These are phyloP conservation scores for Carallia pectinifolia DNA, from an alignment of 345 rosid genomes.

Conservation along the genomic window DNA sequence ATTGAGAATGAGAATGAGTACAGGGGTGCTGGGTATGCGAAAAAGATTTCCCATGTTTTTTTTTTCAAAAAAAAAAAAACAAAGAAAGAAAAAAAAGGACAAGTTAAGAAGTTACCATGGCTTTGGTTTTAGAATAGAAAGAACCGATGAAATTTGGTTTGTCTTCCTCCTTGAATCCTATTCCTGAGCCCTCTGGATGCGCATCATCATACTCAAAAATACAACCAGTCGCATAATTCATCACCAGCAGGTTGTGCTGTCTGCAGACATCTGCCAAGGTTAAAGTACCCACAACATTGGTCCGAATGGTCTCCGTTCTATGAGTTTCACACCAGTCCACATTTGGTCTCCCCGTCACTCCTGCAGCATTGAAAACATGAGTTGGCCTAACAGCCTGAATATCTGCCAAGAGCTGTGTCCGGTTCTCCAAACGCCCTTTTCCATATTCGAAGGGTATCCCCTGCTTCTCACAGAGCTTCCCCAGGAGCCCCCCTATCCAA, in stretches of 20 bases:
- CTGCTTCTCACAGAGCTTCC: constrained; percentile 22
- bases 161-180: constrained; percentile 22
- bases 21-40: no score
- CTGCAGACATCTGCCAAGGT: constrained; percentile 22
- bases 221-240: constrained; percentile 19
- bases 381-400: constrained; percentile 19
- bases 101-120: constrained; percentile 9
- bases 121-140: constrained; percentile 24
- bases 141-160: constrained; percentile 21
- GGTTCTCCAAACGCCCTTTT: constrained; percentile 21
- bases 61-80: background rate
- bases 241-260: constrained; percentile 14
- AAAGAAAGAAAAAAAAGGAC: background rate
- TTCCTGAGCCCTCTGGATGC: constrained; percentile 17
- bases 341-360: constrained; percentile 27
- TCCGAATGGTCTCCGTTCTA: constrained; percentile 17
- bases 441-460: constrained; percentile 24
- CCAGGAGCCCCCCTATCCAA: constrained; percentile 23
- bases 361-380: constrained; percentile 26
- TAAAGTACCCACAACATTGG: constrained; percentile 20
- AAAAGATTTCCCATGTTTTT: no score
- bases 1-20: no score
- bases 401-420: constrained; percentile 12
- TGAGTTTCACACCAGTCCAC: constrained; percentile 26
- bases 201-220: constrained; percentile 20